A percentile compares a stretch with the other conserved stretches of the same genome.
Conservation (phyloP, 2,329 filamentous ascomycete species). For the Penicillium hesseltinei region DNA sequence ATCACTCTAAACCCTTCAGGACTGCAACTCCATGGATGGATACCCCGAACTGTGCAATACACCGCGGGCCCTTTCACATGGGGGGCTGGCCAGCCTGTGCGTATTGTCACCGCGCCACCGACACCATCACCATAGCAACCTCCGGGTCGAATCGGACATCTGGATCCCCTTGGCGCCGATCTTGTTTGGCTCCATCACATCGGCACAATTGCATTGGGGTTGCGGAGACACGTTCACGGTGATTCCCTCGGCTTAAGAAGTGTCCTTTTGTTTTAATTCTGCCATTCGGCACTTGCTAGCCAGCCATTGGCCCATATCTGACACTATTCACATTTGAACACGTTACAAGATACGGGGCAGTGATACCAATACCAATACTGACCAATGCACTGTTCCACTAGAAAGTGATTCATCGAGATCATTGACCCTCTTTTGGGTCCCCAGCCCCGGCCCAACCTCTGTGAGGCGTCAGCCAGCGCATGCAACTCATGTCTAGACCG, state of each 20-base stretch:
- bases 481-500: conserved; percentile 20
- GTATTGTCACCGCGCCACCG: conserved; percentile 5
- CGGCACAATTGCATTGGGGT: conserved; percentile 2
- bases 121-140: conserved; percentile 16
- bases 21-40: conserved; percentile 1
- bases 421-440: conserved; percentile 6
- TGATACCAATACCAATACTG: background rate
- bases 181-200: conserved; percentile 9
- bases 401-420: conserved; percentile 11
- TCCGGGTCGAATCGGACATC: conserved; percentile 21
- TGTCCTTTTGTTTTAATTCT: background rate
- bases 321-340: background rate
- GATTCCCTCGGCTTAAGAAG: conserved; percentile 1
- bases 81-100: conserved; percentile 14
- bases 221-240: conserved; percentile 4
- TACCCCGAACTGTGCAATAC: background rate
- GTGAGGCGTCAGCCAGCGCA: conserved; percentile 6
- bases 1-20: background rate
- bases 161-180: conserved; percentile 11
- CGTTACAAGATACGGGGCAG: background rate
- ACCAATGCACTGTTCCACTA: conserved; percentile 4
- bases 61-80: conserved; percentile 14
- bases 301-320: conserved; percentile 1
- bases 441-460: conserved; percentile 13
- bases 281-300: background rate